Conservation (phyloP, 2,329 filamentous ascomycete species). For the Claviceps sp. region DNA sequence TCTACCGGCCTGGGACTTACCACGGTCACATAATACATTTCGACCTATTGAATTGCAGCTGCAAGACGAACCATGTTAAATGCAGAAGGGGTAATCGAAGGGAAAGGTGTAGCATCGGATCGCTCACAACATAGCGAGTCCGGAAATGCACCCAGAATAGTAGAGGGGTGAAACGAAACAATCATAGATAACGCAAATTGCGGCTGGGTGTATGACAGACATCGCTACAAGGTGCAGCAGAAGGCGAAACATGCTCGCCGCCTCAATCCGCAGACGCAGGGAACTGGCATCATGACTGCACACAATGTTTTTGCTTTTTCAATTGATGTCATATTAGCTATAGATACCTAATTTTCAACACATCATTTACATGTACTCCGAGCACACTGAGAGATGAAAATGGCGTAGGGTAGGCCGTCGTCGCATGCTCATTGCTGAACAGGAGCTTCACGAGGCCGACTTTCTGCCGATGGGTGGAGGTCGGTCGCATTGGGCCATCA, state of each 20-base stretch:
- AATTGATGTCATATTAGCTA: no score
- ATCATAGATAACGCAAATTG: not conserved
- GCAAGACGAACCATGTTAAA: not conserved
- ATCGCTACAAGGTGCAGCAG: no score
- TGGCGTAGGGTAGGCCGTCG: no score
- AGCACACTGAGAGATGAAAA: no score
- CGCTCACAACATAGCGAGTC: not conserved
- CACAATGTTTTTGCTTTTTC: no score
- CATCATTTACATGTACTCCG: no score
- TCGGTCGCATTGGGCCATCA: slow-evolving; percentile 6
- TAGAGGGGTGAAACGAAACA: not conserved
- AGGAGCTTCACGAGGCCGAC: slow-evolving; percentile 12
- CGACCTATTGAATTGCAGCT: not conserved
- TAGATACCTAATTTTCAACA: no score
- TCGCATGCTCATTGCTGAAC: no score
- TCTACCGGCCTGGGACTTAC: no score
- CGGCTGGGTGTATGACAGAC: not conserved
- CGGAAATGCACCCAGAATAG: not conserved
- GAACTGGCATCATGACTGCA: no score
- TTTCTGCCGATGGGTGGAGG: slow-evolving; percentile 16
- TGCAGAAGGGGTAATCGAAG: not conserved
- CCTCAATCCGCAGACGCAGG: no score
- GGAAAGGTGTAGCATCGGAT: not conserved
- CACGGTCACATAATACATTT: not conserved
- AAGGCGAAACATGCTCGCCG: no score